A percentile compares a stretch with the other conserved stretches of the same genome.
These are phyloP conservation scores for Aspergillus phoenicis DNA, from an alignment of 2,329 filamentous ascomycete genomes.

Conservation along the genomic window DNA sequence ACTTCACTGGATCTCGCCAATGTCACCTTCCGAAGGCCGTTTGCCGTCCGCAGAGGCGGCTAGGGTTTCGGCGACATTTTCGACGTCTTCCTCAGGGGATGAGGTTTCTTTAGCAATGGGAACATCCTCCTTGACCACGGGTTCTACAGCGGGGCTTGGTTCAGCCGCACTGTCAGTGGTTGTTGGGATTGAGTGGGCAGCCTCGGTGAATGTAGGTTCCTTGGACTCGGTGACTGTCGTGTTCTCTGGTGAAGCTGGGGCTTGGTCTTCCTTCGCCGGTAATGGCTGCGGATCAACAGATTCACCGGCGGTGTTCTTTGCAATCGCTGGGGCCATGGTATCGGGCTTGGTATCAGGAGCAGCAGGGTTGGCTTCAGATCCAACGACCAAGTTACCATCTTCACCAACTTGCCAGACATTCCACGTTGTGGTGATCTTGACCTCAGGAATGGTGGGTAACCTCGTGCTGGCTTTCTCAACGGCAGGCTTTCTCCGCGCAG, in stretches of 20 bases:
- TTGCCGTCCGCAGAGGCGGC: conserved; percentile 32
- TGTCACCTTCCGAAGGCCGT: conserved; percentile 27
- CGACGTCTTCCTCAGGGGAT: conserved; percentile 22
- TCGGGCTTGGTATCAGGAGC: conserved; percentile 20
- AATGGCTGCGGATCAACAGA: conserved; percentile 33
- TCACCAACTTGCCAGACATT: conserved; percentile 44
- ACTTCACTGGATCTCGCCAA: not conserved
- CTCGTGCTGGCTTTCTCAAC: conserved; percentile 56
- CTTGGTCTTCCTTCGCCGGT: conserved; percentile 11
- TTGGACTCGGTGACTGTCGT: not conserved
- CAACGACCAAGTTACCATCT: conserved; percentile 39
- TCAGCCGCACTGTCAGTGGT: conserved; percentile 6
- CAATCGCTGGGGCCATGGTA: conserved; percentile 33
- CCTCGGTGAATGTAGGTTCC: conserved; percentile 10
- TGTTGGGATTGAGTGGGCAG: conserved; percentile 10
- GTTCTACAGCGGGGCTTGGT: conserved; percentile 8
- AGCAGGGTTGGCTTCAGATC: conserved; percentile 20
- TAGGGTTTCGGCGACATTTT: conserved; percentile 27
- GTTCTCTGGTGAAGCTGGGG: conserved; percentile 8
- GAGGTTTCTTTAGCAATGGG: not conserved
- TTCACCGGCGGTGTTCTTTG: conserved; percentile 40
- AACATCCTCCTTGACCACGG: conserved; percentile 2
- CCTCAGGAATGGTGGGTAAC: conserved; percentile 39
- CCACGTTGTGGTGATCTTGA: conserved; percentile 44
- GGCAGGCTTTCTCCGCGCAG: conserved; percentile 71